Evolutionary conservation across 768 basidiomycete genomes (phyloP).

Genomic region (Calocera viscosa): DNA sequence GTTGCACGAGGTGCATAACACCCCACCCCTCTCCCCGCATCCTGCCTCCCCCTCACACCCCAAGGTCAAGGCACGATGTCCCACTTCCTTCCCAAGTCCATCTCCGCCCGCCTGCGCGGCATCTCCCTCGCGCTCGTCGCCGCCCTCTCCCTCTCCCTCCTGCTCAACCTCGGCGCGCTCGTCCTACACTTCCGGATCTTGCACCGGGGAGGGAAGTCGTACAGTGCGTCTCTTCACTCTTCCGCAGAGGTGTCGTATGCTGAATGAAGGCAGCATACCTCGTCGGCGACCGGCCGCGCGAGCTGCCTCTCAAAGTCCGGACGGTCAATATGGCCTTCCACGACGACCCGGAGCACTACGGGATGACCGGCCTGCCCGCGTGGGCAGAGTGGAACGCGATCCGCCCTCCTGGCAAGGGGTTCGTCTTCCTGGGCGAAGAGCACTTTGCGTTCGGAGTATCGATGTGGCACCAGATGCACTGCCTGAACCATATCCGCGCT

Average conservation of each 20-base stretch:
- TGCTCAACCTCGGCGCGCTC: neutral
- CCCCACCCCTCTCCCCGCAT: neutral
- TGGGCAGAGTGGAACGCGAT: neutral
- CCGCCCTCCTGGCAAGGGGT: constrained; percentile 14
- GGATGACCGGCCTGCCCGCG: neutral
- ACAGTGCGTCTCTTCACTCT: neutral
- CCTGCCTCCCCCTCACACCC: neutral
- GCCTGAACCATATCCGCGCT: constrained; percentile 31
- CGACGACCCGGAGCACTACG: neutral
- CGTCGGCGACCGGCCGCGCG: neutral
- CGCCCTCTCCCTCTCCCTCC: neutral
- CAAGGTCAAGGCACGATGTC: neutral
- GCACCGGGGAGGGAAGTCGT: neutral
- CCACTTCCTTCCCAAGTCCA: neutral
- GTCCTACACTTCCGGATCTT: neutral
- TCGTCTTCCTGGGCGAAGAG: constrained; percentile 26
- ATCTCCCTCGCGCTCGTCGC: neutral
- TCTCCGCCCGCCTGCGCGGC: neutral
- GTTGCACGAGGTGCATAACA: neutral
- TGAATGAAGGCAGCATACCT: neutral
- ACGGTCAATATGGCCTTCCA: neutral
- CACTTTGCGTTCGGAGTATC: constrained; percentile 27
- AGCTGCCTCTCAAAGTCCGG: neutral
- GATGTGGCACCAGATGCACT: constrained; percentile 43
- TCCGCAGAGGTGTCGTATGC: neutral